Evolutionary conservation across 257 asterid genomes (phyloP).

Genomic region (Penstemon davidsonii): DNA sequence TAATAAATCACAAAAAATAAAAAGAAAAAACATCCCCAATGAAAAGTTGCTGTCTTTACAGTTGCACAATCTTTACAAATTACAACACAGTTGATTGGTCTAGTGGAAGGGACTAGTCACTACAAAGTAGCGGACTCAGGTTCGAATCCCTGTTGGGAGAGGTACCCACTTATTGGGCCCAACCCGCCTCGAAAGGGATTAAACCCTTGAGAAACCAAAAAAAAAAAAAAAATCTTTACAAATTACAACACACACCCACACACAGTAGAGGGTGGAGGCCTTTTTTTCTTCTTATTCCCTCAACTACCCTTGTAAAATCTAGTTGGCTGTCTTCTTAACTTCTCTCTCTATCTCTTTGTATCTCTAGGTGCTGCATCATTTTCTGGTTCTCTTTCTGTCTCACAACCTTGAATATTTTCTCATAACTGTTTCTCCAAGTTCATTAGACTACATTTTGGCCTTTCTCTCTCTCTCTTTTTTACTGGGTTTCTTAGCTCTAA

Average conservation of each 20-base stretch:
- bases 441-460: slow-evolving; percentile 31
- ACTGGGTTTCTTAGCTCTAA: slow-evolving; percentile 18
- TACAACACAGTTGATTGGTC: too few relatives aligned
- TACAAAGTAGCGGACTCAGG: too few relatives aligned
- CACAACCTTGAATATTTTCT: slow-evolving; percentile 31
- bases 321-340: slow-evolving; percentile 38
- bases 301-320: slow-evolving; percentile 50
- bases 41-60: slow-evolving; percentile 48
- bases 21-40: not conserved
- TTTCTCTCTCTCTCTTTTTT: slow-evolving; percentile 3
- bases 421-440: slow-evolving; percentile 37
- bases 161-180: too few relatives aligned
- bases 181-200: too few relatives aligned
- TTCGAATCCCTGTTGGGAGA: too few relatives aligned
- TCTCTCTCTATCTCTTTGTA: slow-evolving; percentile 16
- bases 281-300: slow-evolving; percentile 49
- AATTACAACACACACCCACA: slow-evolving; percentile 37
- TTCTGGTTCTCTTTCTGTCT: slow-evolving; percentile 48
- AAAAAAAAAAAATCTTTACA: too few relatives aligned
- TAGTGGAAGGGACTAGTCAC: too few relatives aligned
- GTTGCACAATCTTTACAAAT: slow-evolving; percentile 39
- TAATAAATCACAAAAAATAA: slow-evolving; percentile 1
- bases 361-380: slow-evolving; percentile 58
- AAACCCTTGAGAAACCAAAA: too few relatives aligned
- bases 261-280: slow-evolving; percentile 22